A percentile compares a stretch with the other conserved stretches of the same genome.
Evolutionary conservation across 208 protist genomes (phyloP).

Genomic region (Strigomonas culicis): DNA sequence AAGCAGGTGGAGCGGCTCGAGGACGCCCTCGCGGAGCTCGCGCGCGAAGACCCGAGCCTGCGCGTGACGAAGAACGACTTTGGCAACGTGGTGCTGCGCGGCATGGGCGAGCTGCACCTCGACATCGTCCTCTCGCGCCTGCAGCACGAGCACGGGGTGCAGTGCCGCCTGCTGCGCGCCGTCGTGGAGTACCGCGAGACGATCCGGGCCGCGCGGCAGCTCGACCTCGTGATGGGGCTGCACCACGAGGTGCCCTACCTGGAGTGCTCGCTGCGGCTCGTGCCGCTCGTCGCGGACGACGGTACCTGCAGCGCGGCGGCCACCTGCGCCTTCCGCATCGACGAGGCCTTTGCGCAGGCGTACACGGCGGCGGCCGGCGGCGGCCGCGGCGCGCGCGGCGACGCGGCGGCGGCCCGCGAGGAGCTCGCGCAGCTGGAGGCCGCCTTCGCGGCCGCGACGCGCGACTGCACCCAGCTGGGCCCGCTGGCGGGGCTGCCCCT

Average conservation of each 20-base stretch:
- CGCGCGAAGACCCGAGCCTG: slow-evolving; percentile 94
- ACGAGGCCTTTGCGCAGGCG: slow-evolving; percentile 32
- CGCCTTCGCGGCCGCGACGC: slow-evolving; percentile 46
- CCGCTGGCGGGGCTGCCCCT: slow-evolving; percentile 69
- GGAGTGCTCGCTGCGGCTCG: slow-evolving; percentile 51
- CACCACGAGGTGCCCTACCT: slow-evolving; percentile 69
- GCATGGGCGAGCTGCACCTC: slow-evolving; percentile 96
- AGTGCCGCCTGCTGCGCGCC: slow-evolving; percentile 82
- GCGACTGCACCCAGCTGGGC: slow-evolving; percentile 52
- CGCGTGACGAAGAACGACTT: slow-evolving; percentile 77
- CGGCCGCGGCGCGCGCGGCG: slow-evolving; percentile 17
- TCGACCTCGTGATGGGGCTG: slow-evolving; percentile 23
- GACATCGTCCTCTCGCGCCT: slow-evolving; percentile 95
- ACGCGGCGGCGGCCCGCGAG: slow-evolving; percentile 18
- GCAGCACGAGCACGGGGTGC: slow-evolving; percentile 87
- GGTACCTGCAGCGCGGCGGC: slow-evolving; percentile 19
- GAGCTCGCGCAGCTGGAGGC: slow-evolving; percentile 31
- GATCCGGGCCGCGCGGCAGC: slow-evolving; percentile 16
- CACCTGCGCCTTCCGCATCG: slow-evolving; percentile 42
- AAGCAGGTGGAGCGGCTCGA: slow-evolving; percentile 82
- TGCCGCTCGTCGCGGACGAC: slow-evolving; percentile 37
- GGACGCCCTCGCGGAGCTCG: slow-evolving; percentile 91
- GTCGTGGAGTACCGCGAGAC: slow-evolving; percentile 87
- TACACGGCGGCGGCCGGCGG: slow-evolving; percentile 18
- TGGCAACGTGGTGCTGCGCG: slow-evolving; percentile 92